A percentile compares a stretch with the other conserved stretches of the same genome.
These are phyloP conservation scores for Kwoniella newhampshirensis DNA, from an alignment of 768 basidiomycete genomes.

Conservation along the genomic window DNA sequence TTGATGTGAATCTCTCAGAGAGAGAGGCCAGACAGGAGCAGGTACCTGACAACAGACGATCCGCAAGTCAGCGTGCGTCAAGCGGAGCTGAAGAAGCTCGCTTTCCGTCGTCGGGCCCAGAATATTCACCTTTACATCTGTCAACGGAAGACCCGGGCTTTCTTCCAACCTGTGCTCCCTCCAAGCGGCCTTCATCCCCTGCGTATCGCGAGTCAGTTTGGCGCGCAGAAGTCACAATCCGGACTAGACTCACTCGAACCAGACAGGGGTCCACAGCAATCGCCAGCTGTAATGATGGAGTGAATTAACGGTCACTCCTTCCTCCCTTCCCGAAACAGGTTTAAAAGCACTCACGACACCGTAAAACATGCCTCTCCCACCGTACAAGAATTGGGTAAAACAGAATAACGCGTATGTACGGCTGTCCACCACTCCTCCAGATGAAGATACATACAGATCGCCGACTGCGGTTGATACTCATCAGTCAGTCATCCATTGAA, in stretches of 20 bases:
- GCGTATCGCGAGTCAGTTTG: conserved; percentile 2
- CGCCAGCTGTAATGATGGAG: background rate
- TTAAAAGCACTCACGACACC: conserved; percentile 12
- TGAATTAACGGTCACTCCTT: background rate
- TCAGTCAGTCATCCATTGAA: background rate
- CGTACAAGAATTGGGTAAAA: conserved; percentile 33
- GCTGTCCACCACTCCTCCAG: conserved; percentile 17
- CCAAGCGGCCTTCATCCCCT: conserved; percentile 18
- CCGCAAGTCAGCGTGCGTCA: background rate
- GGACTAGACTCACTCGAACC: background rate
- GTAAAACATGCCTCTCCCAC: conserved; percentile 31
- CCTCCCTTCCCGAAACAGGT: background rate
- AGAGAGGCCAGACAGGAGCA: background rate
- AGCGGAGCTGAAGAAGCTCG: background rate
- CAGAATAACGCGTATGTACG: conserved; percentile 14
- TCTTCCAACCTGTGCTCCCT: background rate
- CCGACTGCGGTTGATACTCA: conserved; percentile 5
- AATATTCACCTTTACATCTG: too few species aligned
- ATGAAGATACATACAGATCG: conserved; percentile 30
- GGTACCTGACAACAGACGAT: background rate
- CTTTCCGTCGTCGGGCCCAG: background rate
- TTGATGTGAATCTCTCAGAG: background rate
- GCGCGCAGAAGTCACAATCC: background rate
- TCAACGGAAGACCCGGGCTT: too few species aligned
- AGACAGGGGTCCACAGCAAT: background rate